These are phyloP conservation scores for Blastomyces parvus DNA, from an alignment of 2,329 filamentous ascomycete genomes.

Conservation along the genomic window DNA sequence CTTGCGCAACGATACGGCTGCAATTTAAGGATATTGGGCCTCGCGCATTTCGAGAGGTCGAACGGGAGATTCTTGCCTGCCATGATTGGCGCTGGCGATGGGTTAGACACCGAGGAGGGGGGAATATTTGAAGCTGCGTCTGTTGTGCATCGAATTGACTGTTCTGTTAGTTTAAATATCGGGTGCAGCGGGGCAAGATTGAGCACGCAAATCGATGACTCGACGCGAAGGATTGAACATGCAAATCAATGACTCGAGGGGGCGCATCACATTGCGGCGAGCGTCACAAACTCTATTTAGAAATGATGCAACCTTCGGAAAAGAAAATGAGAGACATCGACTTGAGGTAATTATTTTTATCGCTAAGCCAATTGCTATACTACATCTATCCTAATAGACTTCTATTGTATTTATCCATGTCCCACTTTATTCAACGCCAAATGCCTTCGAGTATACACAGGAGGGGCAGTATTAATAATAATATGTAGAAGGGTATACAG, in stretches of 20 bases:
- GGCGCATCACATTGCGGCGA: neutral
- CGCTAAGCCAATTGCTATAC: neutral
- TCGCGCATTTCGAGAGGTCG: constrained; percentile 62
- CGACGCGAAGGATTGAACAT: neutral
- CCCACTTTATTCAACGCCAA: constrained; percentile 6
- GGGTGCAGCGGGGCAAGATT: neutral
- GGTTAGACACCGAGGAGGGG: constrained; percentile 12
- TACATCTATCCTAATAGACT: neutral
- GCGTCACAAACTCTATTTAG: no score
- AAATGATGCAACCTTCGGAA: neutral
- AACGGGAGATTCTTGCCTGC: constrained; percentile 46
- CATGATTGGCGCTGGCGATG: constrained; percentile 24
- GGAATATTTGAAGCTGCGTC: neutral
- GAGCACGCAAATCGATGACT: neutral
- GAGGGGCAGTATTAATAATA: neutral
- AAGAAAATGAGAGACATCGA: neutral
- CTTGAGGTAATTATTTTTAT: neutral
- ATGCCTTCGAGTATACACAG: neutral
- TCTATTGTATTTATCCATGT: constrained; percentile 4
- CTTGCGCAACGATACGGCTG: constrained; percentile 72
- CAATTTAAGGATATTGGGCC: constrained; percentile 65
- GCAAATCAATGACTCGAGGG: neutral
- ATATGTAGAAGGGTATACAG: neutral
- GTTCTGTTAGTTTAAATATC: constrained; percentile 6
- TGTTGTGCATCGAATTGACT: no score